Conservation (phyloP, 2,329 filamentous ascomycete genomes). For the Colletotrichum sp. region DNA sequence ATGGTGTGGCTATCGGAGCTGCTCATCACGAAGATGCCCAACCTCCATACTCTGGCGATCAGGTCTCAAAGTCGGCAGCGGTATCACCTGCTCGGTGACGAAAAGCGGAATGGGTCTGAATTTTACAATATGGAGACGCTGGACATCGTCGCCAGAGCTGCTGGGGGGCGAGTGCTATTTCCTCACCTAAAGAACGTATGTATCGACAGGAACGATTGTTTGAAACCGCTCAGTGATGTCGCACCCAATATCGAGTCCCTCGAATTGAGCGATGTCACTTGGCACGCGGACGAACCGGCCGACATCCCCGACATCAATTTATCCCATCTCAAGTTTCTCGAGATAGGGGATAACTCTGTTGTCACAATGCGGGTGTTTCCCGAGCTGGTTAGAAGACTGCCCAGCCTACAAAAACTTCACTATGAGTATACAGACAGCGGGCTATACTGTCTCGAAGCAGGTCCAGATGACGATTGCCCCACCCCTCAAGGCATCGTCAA, state of each 20-base stretch:
- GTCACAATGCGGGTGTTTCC: background rate
- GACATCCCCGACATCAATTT: background rate
- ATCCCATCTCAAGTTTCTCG: background rate
- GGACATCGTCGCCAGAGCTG: background rate
- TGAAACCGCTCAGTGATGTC: background rate
- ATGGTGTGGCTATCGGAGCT: background rate
- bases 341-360: fast-evolving
- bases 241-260: background rate
- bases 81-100: too few relatives aligned
- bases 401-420: background rate
- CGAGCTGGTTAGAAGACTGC: background rate
- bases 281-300: fast-evolving
- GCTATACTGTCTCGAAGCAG: fast-evolving
- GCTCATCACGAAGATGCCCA: background rate
- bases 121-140: background rate
- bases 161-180: background rate
- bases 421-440: background rate
- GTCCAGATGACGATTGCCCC: background rate
- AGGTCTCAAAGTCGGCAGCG: fast-evolving
- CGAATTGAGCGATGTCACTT: fast-evolving
- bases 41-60: background rate
- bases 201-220: fast-evolving
- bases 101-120: too few relatives aligned
- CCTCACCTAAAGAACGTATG: background rate
- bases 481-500: background rate